Conservation (phyloP, 2,329 filamentous ascomycete species). For the Botrytis tulipae region DNA sequence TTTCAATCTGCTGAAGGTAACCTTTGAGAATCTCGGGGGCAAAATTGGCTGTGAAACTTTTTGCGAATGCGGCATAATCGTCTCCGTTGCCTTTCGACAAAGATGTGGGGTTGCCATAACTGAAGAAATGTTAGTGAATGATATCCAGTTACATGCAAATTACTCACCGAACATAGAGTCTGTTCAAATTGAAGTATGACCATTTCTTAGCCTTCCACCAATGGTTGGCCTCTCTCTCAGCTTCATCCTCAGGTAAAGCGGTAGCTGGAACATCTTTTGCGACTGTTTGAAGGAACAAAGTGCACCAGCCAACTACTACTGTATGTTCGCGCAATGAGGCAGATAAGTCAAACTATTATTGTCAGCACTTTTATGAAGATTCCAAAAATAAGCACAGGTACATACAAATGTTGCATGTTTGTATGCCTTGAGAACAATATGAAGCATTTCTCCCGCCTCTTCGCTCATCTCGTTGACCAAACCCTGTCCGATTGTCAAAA, state of each 20-base stretch:
- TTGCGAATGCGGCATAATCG: conserved; percentile 79
- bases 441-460: conserved; percentile 95
- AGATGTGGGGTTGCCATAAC: conserved; percentile 83
- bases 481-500: conserved; percentile 83
- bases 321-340: conserved; percentile 73
- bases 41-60: conserved; percentile 86
- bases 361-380: conserved; percentile 36
- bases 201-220: conserved; percentile 99
- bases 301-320: conserved; percentile 92
- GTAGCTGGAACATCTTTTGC: conserved; percentile 77
- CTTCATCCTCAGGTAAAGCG: conserved; percentile 73
- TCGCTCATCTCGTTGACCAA: conserved; percentile 87
- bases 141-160: not conserved
- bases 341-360: conserved; percentile 76
- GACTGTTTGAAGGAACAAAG: conserved; percentile 87
- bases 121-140: conserved; percentile 40
- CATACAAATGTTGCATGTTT: conserved; percentile 96
- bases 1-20: conserved; percentile 92
- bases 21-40: conserved; percentile 95
- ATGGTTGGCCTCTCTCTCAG: conserved; percentile 88
- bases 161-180: conserved; percentile 82
- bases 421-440: conserved; percentile 92
- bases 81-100: conserved; percentile 72
- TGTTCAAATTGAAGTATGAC: conserved; percentile 96
- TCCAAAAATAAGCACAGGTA: conserved; percentile 32